Conservation (phyloP, 2,329 filamentous ascomycete genomes). For the Blastomyces silverae region DNA sequence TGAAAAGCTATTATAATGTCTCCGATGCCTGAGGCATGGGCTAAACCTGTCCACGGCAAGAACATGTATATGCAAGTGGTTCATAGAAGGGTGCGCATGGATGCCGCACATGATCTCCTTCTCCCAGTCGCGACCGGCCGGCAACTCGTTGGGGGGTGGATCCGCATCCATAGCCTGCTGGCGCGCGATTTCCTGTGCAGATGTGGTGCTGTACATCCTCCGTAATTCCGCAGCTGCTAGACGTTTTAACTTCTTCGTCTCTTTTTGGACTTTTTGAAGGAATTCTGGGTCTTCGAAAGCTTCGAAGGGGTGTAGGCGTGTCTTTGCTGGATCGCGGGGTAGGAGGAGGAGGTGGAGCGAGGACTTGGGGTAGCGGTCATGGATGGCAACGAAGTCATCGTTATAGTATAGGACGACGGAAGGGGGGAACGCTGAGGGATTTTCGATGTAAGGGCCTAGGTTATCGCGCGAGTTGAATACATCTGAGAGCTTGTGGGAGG, state of each 20-base stretch:
- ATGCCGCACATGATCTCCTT: conserved; percentile 69
- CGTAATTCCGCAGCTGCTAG: conserved; percentile 70
- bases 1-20: conserved; percentile 89
- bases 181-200: conserved; percentile 56
- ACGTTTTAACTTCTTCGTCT: conserved; percentile 54
- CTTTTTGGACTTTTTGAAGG: conserved; percentile 54
- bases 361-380: conserved; percentile 80
- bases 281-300: conserved; percentile 67
- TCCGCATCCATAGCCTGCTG: conserved; percentile 59
- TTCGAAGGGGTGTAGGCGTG: conserved; percentile 64
- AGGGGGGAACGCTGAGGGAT: conserved; percentile 55
- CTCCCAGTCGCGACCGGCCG: conserved; percentile 69
- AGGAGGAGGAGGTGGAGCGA: conserved; percentile 82
- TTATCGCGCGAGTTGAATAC: conserved; percentile 51
- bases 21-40: conserved; percentile 64
- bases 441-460: conserved; percentile 59
- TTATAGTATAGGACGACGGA: conserved; percentile 59
- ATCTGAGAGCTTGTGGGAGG: conserved; percentile 7
- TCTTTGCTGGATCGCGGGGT: conserved; percentile 59
- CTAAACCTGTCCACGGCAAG: conserved; percentile 73
- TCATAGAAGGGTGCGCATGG: conserved; percentile 87
- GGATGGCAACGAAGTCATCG: conserved; percentile 66
- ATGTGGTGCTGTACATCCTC: conserved; percentile 58
- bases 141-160: conserved; percentile 47
- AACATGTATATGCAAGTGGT: conserved; percentile 83